phyloP scores from a whole-genome alignment of 2,329 filamentous ascomycete genomes.

The Plenodomus lindquistii region DNA sequence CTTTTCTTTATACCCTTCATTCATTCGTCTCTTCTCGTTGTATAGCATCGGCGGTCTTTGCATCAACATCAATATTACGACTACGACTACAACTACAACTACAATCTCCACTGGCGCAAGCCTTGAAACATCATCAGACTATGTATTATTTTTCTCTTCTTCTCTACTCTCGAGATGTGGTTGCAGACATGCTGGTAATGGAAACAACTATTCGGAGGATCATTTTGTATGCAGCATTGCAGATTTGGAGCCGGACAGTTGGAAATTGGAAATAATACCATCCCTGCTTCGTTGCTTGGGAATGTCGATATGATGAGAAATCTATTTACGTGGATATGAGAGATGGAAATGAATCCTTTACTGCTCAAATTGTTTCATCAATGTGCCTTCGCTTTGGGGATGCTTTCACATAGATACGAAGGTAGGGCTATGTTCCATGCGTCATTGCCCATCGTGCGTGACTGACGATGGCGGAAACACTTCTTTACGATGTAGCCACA shows the following conservation, averaged over 20 bases:
- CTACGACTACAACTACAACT: constrained; percentile 2
- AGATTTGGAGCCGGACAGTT: neutral
- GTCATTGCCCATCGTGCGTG: no score
- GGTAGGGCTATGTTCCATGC: no score
- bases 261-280: constrained; percentile 1
- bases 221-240: neutral
- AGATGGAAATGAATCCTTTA: no score
- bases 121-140: constrained; percentile 19
- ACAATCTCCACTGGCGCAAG: constrained; percentile 29
- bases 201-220: constrained; percentile 18
- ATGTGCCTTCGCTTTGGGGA: no score
- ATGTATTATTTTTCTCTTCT: constrained; percentile 15
- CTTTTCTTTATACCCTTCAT: constrained; percentile 41
- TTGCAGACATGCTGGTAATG: constrained; percentile 41
- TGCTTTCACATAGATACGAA: no score
- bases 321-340: constrained; percentile 17
- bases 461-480: no score
- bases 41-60: constrained; percentile 33
- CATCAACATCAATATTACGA: constrained; percentile 3
- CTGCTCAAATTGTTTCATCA: no score
- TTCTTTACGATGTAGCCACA: no score
- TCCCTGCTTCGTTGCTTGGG: constrained; percentile 3
- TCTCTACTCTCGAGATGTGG: constrained; percentile 7
- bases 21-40: constrained; percentile 19
- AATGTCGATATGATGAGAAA: constrained; percentile 12